These are phyloP conservation scores for Schrenkiella parvula DNA, from an alignment of 345 rosid species.

Conservation along the genomic window DNA sequence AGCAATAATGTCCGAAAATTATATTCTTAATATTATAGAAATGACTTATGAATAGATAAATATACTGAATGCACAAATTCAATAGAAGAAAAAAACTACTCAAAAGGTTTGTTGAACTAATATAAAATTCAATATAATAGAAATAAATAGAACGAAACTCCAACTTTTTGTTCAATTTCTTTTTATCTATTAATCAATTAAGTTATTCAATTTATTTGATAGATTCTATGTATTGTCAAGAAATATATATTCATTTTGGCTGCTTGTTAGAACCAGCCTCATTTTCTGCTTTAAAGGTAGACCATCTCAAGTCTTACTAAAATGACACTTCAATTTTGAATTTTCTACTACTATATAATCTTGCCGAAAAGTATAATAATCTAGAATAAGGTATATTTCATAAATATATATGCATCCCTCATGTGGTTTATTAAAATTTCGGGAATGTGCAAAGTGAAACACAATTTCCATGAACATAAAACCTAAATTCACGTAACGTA, in stretches of 20 bases:
- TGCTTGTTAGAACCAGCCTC: not conserved
- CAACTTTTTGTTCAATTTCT: too few species aligned
- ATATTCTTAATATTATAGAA: too few species aligned
- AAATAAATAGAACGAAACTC: too few species aligned
- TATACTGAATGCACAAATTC: too few species aligned
- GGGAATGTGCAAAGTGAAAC: conserved; percentile 26
- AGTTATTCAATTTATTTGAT: too few species aligned
- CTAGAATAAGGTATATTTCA: not conserved
- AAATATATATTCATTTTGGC: not conserved
- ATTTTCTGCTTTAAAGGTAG: not conserved
- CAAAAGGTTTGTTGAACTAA: too few species aligned
- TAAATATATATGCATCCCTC: not conserved
- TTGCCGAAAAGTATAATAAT: not conserved
- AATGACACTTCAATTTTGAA: not conserved
- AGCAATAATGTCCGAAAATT: too few species aligned
- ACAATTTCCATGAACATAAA: conserved; percentile 26
- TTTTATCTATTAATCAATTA: too few species aligned
- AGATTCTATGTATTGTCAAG: too few species aligned
- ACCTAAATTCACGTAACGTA: conserved; percentile 36
- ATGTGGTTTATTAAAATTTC: not conserved
- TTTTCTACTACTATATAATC: not conserved
- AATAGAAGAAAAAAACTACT: too few species aligned
- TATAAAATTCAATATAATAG: too few species aligned
- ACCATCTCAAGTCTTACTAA: not conserved
- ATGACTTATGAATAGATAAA: too few species aligned